Conservation (phyloP, 768 basidiomycete species). For the Suillus weaverae region DNA sequence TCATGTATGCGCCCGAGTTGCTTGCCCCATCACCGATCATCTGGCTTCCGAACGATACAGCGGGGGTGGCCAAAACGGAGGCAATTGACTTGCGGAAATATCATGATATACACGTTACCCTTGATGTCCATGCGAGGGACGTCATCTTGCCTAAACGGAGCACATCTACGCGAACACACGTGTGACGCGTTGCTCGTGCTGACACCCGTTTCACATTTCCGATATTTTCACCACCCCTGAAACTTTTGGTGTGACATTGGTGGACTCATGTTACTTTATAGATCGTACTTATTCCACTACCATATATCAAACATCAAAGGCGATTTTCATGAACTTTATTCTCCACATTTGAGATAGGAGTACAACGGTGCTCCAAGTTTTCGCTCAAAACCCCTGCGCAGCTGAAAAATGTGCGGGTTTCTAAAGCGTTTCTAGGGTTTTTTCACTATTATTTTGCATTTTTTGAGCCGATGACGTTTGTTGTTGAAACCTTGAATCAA, state of each 20-base stretch:
- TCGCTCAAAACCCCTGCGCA: background rate
- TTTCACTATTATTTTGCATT: background rate
- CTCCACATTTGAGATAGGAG: background rate
- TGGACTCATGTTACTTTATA: constrained; percentile 6
- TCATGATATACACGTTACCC: constrained; percentile 66
- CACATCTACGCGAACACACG: background rate
- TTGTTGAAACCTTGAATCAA: constrained; percentile 2
- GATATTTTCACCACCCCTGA: background rate
- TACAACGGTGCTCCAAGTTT: background rate
- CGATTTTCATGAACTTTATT: background rate
- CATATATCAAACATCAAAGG: background rate
- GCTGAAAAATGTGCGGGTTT: background rate
- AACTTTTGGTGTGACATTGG: background rate
- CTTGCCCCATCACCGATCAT: constrained; percentile 77
- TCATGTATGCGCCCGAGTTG: constrained; percentile 81
- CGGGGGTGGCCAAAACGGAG: constrained; percentile 72
- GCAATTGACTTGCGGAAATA: constrained; percentile 75
- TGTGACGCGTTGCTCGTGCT: constrained; percentile 4
- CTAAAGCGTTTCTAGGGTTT: background rate
- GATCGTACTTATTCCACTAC: constrained; percentile 10
- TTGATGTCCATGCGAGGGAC: constrained; percentile 60
- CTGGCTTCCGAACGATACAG: constrained; percentile 81
- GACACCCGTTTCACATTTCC: background rate
- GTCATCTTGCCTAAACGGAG: constrained; percentile 45
- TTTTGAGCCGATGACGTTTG: background rate